Evolutionary conservation across 257 asterid species (phyloP).

Genomic region (Nicotiana otophora): DNA sequence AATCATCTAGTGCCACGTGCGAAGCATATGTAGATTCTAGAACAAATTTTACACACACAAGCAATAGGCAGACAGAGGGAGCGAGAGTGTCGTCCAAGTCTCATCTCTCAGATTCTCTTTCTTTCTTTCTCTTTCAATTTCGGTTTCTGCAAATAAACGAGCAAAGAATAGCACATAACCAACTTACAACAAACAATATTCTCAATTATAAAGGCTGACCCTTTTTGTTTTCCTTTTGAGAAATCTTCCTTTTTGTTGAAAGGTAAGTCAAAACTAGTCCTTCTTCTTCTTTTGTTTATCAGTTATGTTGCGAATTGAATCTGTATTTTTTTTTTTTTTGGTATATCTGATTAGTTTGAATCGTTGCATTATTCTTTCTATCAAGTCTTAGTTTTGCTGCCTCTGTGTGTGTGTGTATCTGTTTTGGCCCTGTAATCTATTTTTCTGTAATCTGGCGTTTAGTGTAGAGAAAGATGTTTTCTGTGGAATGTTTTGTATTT

Average conservation of each 20-base stretch:
- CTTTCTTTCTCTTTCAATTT: not conserved
- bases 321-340: too few relatives aligned
- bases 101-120: not conserved
- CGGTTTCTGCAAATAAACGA: not conserved
- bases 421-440: too few relatives aligned
- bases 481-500: not conserved
- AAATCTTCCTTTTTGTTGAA: not conserved
- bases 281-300: not conserved
- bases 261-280: constrained; percentile 2
- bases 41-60: not conserved
- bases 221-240: too few relatives aligned
- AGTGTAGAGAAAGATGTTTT: not conserved
- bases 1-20: not conserved
- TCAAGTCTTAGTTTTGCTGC: not conserved
- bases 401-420: not conserved
- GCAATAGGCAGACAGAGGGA: not conserved
- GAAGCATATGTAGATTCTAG: not conserved
- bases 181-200: not conserved
- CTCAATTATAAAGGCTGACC: not conserved
- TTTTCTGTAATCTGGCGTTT: not conserved
- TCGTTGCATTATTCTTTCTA: not conserved
- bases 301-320: not conserved
- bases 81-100: not conserved
- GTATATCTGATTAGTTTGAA: too few relatives aligned
- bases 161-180: not conserved